Base-by-base conservation (phyloP, 2,329 filamentous ascomycete species). In the Aspergillus ruber region DNA sequence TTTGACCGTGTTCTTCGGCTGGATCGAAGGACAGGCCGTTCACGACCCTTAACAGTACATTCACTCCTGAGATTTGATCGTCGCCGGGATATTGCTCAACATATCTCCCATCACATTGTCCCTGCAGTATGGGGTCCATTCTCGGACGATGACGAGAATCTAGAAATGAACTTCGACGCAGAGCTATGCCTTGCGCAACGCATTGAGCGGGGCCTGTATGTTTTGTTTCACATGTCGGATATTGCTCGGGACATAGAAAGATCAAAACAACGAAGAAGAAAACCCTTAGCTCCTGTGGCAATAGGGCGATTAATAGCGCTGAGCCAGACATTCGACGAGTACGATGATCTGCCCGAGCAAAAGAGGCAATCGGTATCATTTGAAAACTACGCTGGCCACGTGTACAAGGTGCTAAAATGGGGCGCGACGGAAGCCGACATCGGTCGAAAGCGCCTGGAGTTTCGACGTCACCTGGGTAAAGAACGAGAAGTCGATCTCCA, bases 1-100 rank as follows among this genome's bases (percentile, higher is more conserved):
- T 84, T 84, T 54, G 74, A 82, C 51, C 67, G 68, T 7, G 75
- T 82, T 12, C 81, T 84, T 53, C 64, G 70, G 10, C 40, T 63
- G 27, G 50, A 62, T 23, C 54, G 55, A 6, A 49, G 45, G 43
- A 62, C 54, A 8, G 56, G 60, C 23, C 52, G 56, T n/a, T 54
- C 51, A 23, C 46, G 13, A 9, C 29, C 49, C 27, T 27, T 62
- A 38, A 61, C 56, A 13, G 53, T 63, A 23, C 50, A 57, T 43
- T 56, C 50, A 20, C 50, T 63, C 8, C 47, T 51, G 42, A 54
- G 50, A 23, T 61, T 57, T 33, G 44, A 57, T 18, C 52, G 54
- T 35, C 60, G 60, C 4, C 53, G 58, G 23, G 47, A 49, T 23
- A 57, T 57, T 5, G 57, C 60, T 10, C 43, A 45, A 13, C 46